A percentile compares a stretch with the other conserved stretches of the same genome.
These are phyloP conservation scores for Yamadazyma philogaea DNA, from an alignment of 805 yeast genomes.

Conservation along the genomic window DNA sequence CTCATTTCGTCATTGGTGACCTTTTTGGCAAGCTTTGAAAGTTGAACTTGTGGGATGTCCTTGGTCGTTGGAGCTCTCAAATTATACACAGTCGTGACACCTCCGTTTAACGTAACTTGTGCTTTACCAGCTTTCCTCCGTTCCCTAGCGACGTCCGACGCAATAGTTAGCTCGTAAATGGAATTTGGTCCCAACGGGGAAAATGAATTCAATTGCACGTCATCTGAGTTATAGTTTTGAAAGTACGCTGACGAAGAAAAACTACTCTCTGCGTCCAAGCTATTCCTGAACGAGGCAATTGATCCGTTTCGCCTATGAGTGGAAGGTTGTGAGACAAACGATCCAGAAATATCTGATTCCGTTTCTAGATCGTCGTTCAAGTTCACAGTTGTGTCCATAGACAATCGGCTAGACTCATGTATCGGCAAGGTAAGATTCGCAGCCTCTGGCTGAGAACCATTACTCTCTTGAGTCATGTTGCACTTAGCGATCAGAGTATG, in stretches of 20 bases:
- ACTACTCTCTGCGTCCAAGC: constrained; percentile 31
- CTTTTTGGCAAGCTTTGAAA: constrained; percentile 34
- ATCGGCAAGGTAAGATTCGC: constrained; percentile 4
- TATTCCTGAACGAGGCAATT: constrained; percentile 21
- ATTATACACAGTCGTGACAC: constrained; percentile 41
- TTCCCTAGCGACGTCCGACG: constrained; percentile 45
- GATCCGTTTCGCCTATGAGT: constrained; percentile 5
- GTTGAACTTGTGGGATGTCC: constrained; percentile 80
- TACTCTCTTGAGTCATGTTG: constrained; percentile 1
- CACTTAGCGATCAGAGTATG: not conserved
- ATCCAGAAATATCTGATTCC: constrained; percentile 14
- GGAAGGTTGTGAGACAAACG: constrained; percentile 11
- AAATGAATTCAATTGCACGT: constrained; percentile 16
- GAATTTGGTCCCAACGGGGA: constrained; percentile 72
- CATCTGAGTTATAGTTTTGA: constrained; percentile 17
- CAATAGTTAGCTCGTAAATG: constrained; percentile 70
- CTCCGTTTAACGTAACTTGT: constrained; percentile 40
- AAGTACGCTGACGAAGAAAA: constrained; percentile 27
- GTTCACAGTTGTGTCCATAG: constrained; percentile 15
- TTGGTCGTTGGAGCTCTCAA: constrained; percentile 66
- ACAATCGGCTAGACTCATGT: constrained; percentile 9
- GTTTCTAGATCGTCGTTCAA: constrained; percentile 34
- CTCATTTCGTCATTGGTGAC: constrained; percentile 22
- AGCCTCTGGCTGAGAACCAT: constrained; percentile 1
- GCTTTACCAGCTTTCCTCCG: constrained; percentile 32